Evolutionary conservation across 2,329 filamentous ascomycete species (phyloP).

Genomic region (Trichophyton verrucosum): DNA sequence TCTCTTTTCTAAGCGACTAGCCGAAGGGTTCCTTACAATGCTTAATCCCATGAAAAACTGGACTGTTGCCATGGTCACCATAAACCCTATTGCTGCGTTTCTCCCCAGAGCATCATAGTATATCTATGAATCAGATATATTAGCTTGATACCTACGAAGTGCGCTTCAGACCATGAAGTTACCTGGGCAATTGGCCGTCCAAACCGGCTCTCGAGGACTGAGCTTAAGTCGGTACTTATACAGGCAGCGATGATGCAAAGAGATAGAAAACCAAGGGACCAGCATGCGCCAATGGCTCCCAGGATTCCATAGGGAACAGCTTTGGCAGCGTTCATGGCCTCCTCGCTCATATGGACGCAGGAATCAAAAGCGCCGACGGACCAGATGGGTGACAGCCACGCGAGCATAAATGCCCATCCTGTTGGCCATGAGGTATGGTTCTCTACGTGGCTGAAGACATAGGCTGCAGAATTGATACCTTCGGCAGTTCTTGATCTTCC

Average conservation of each 20-base stretch:
- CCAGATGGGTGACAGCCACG: conserved; percentile 52
- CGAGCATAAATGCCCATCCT: conserved; percentile 48
- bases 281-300: conserved; percentile 44
- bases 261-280: conserved; percentile 47
- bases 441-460: conserved; percentile 45
- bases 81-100: conserved; percentile 45
- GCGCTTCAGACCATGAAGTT: neutral
- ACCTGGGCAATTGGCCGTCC: conserved; percentile 48
- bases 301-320: conserved; percentile 50
- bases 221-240: conserved; percentile 42
- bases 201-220: conserved; percentile 38
- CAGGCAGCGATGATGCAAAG: conserved; percentile 46
- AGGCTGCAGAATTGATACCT: conserved; percentile 29
- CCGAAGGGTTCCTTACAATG: conserved; percentile 24
- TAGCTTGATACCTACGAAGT: neutral
- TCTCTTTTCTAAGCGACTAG: too few species aligned
- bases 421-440: conserved; percentile 48
- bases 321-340: conserved; percentile 47
- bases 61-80: conserved; percentile 47
- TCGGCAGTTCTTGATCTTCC: conserved; percentile 25
- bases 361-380: conserved; percentile 44
- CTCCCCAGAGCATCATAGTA: conserved; percentile 51
- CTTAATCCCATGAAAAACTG: conserved; percentile 52
- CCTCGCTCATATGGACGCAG: conserved; percentile 49
- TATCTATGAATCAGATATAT: conserved; percentile 30